Evolutionary conservation across 805 yeast genomes (phyloP), one percentile per base, ranked within the genome.

Genomic region (Yarrowia sp.): DNA sequence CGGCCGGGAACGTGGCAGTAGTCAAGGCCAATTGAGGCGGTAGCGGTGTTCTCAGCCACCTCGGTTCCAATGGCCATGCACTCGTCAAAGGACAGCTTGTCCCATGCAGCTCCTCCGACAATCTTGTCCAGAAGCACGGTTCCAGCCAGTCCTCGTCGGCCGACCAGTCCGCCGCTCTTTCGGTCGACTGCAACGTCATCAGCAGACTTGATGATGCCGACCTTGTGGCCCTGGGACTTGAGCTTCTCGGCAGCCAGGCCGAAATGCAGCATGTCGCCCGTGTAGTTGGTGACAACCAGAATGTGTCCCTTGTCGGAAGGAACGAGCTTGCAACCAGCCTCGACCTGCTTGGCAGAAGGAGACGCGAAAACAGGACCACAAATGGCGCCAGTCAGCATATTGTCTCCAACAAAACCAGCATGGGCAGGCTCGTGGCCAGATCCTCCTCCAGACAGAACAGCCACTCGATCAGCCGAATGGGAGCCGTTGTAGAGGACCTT

Each of bases 101-200:
- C 75, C 10, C 73, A 72, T 36, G 86, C 83, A 52, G 87, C 89
- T 2, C 92, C 94, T 55, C 98, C 97, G 32, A 89, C 85, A 67
- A 89, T 82, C 78, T 93, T 93, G 79, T 93, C 98, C 40, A 92
- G 91, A 15, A 93, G 78, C 0, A 89, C 86, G 1, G 97, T 92
- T 52, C 97, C 98, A 0, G 98, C 97, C 68, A 93, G 82, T 35
- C 97, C 98, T 79, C 98, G 85, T 80, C 98, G 86, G 8, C 67
- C 67, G 1, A 63, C 67, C 10, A 63, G 67, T 8, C 67, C 67
- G 22, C 98, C 98, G 67, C 94, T 98, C 36, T 88, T 83, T 74
- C 89, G 83, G 15, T 97, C 97, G 48, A 94, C 97, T 8, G 97
- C 92, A 36, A 92, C 97, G 77, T 93, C 98, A 76, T 93, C 98